phyloP scores from a whole-genome alignment of 1,284 basidiomycete genomes.

The Singerocomus inundabilis region DNA sequence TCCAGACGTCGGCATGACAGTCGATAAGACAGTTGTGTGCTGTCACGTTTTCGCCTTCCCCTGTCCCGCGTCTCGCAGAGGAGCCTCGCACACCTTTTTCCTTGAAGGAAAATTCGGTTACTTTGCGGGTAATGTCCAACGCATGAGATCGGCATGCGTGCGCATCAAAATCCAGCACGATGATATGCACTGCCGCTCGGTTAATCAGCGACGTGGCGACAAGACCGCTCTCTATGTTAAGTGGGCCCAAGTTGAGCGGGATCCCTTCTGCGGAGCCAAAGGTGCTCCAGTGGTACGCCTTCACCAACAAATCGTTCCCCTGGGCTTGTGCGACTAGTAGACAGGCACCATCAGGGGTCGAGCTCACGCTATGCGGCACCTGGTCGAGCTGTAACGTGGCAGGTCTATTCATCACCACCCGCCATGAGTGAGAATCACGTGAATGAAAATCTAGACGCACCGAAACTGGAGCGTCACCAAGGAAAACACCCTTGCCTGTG shows the following conservation, averaged over 20 bases:
- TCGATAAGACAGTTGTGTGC: slow-evolving; percentile 53
- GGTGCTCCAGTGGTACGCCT: slow-evolving; percentile 27
- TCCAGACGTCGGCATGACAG: slow-evolving; percentile 62
- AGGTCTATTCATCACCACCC: slow-evolving; percentile 9
- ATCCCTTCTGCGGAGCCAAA: slow-evolving; percentile 24
- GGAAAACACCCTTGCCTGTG: slow-evolving; percentile 47
- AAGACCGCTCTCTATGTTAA: neutral
- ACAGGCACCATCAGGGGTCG: slow-evolving; percentile 55
- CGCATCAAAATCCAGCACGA: slow-evolving; percentile 37
- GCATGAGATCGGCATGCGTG: slow-evolving; percentile 40
- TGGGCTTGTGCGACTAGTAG: slow-evolving; percentile 37
- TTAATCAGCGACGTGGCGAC: slow-evolving; percentile 46
- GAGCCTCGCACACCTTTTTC: slow-evolving; percentile 29
- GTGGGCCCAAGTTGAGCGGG: slow-evolving; percentile 10
- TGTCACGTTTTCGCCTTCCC: neutral
- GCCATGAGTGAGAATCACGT: neutral
- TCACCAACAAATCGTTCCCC: slow-evolving; percentile 14
- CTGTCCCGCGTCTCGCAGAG: slow-evolving; percentile 20
- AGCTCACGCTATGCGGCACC: slow-evolving; percentile 24
- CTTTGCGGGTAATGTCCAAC: slow-evolving; percentile 51
- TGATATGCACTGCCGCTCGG: slow-evolving; percentile 41
- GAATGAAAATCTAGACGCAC: slow-evolving; percentile 28
- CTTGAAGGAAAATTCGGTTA: slow-evolving; percentile 55
- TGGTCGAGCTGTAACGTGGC: slow-evolving; percentile 20
- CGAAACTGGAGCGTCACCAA: slow-evolving; percentile 49